A percentile compares a stretch with the other conserved stretches of the same genome.
phyloP scores from a whole-genome alignment of 495 filamentous ascomycete species.

The Aspergillus asperescens region DNA sequence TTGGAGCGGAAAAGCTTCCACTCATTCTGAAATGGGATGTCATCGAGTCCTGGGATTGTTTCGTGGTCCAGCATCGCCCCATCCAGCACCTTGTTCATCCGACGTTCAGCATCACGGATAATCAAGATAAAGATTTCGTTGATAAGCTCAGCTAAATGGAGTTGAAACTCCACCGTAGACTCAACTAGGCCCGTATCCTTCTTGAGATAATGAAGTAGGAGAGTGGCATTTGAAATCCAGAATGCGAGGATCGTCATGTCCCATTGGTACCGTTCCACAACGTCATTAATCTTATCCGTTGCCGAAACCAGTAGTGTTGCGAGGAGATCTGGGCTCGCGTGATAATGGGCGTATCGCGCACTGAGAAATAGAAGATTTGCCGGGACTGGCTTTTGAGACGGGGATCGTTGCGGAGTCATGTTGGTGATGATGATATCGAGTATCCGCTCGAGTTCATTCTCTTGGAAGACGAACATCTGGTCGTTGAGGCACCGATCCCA shows the following conservation, averaged over 20 bases:
- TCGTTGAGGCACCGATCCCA: conserved; percentile 94
- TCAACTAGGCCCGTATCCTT: conserved; percentile 81
- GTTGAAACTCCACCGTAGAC: conserved; percentile 83
- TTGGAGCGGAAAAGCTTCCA: conserved; percentile 95
- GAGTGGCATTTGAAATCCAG: conserved; percentile 96
- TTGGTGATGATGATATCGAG: conserved; percentile 95
- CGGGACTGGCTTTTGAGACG: conserved; percentile 93
- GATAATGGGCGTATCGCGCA: conserved; percentile 94
- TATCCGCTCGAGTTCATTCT: conserved; percentile 81
- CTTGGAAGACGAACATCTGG: conserved; percentile 99
- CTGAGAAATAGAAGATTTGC: conserved; percentile 96
- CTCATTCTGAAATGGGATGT: conserved; percentile 93
- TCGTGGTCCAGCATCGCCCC: conserved; percentile 94
- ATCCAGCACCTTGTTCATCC: conserved; percentile 94
- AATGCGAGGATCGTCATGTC: conserved; percentile 99
- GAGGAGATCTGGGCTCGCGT: conserved; percentile 81
- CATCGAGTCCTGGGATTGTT: conserved; percentile 95
- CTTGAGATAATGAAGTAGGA: conserved; percentile 92
- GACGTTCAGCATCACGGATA: conserved; percentile 91
- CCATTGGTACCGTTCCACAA: conserved; percentile 93
- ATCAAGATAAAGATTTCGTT: conserved; percentile 99
- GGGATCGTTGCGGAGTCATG: conserved; percentile 94
- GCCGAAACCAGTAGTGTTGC: conserved; percentile 74
- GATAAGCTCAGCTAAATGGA: conserved; percentile 88
- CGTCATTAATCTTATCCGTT: conserved; percentile 93